phyloP scores from a whole-genome alignment of 352 stramenopile species.

The Pythium dissimile region DNA sequence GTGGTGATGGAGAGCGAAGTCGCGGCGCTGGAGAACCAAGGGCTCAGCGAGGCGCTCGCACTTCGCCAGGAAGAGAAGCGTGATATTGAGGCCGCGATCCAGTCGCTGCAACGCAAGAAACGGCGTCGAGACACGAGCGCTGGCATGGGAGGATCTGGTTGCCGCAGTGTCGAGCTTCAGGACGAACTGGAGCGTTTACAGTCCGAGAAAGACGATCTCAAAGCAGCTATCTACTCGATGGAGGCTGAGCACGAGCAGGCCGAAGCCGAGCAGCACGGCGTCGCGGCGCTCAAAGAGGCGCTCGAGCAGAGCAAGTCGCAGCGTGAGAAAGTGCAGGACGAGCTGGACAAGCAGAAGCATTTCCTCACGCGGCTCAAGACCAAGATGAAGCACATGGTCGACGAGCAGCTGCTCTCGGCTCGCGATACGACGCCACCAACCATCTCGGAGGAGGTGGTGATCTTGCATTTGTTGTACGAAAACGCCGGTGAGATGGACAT shows the following conservation, averaged over 20 bases:
- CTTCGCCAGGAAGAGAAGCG: constrained; percentile 54
- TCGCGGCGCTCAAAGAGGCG: constrained; percentile 23
- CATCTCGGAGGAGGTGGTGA: constrained; percentile 50
- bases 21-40: constrained; percentile 20
- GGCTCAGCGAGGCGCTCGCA: constrained; percentile 42
- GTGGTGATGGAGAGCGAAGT: constrained; percentile 21
- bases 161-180: background rate
- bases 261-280: constrained; percentile 29
- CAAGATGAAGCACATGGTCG: constrained; percentile 69
- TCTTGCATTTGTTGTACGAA: constrained; percentile 60
- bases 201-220: constrained; percentile 39
- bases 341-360: constrained; percentile 39
- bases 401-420: constrained; percentile 44
- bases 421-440: constrained; percentile 25
- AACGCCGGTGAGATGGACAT: constrained; percentile 64
- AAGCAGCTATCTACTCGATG: constrained; percentile 42
- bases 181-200: constrained; percentile 34
- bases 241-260: constrained; percentile 37
- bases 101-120: constrained; percentile 47
- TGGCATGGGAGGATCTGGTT: background rate
- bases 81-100: constrained; percentile 56
- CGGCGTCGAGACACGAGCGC: constrained; percentile 7
- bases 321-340: constrained; percentile 6
- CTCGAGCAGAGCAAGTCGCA: constrained; percentile 23
- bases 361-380: constrained; percentile 41